Base-by-base conservation (phyloP, 2,329 filamentous ascomycete species). In the Apiospora saccharicola region DNA sequence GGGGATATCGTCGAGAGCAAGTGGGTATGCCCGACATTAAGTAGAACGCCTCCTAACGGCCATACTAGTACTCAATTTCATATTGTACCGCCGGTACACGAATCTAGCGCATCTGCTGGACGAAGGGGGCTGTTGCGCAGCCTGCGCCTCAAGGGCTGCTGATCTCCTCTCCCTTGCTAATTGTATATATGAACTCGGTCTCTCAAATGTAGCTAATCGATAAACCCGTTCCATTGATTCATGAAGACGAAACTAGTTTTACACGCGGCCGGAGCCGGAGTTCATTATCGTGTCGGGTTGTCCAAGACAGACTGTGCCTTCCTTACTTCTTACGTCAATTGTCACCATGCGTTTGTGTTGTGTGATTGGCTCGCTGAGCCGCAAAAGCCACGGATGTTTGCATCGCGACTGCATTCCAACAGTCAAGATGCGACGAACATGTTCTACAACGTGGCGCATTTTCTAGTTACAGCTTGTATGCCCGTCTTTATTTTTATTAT, bases 351-450 rank as follows among this genome's bases (percentile, higher is more conserved):
- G 37, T 41, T 41, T 41, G 37, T 41, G 37, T 41, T 41, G 2
- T 22, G 26, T 57, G 19, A 57, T 57, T 57, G 57, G 57, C 57
- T n/a, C 57, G 19, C 6, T 34, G 30, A 41, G 10, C 34, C 22
- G 34, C 34, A n/a, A 22, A 13, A 7, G 19, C 30, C 22, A 64
- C 57, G 30, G 34, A n/a, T 24, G 34, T 64, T 64, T 41, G 57
- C 57, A 41, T 64, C 53, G 3, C 2, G 41, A 64, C 57, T 64
- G 57, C 57, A 64, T 64, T 64, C 57, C 57, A 64, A 61, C 53
- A 16, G 30, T 57, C 30, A 12, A 10, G 53, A 37, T 61, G 53
- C 10, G 53, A 61, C 53, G 53, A 37, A 61, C 30, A 61, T 61
- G 53, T 41, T 24, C 10, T 64, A 41, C 57, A 41, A n/a, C 57